These are phyloP conservation scores for Clohesyomyces aquaticus DNA, from an alignment of 495 filamentous ascomycete species.

Conservation along the genomic window DNA sequence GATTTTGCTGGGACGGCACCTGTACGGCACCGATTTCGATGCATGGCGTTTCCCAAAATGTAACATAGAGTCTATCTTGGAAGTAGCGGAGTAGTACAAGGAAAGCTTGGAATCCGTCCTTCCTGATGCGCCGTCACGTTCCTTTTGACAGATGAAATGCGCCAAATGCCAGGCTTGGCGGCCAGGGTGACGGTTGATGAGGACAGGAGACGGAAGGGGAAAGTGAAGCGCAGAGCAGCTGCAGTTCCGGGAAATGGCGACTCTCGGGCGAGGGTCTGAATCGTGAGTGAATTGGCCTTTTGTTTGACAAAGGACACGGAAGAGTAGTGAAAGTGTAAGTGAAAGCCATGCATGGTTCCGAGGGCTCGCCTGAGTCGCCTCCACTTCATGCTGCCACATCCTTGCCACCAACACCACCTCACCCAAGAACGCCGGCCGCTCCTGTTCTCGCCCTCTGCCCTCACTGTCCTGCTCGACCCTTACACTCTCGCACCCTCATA, in stretches of 20 bases:
- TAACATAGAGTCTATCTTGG: constrained; percentile 28
- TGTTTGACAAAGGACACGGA: constrained; percentile 6
- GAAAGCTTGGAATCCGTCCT: constrained; percentile 13
- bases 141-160: constrained; percentile 23
- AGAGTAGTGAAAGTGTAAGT: neutral
- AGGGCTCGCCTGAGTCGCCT: no score
- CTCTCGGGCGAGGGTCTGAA: no score
- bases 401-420: constrained; percentile 29
- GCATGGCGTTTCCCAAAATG: constrained; percentile 25
- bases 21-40: no score
- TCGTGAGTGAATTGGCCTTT: neutral
- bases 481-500: neutral
- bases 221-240: constrained; percentile 3
- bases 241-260: neutral
- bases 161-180: constrained; percentile 1
- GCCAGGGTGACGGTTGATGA: no score
- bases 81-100: constrained; percentile 2
- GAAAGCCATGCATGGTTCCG: constrained; percentile 11
- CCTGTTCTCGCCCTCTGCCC: no score
- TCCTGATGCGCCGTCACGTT: constrained; percentile 17
- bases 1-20: neutral
- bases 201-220: neutral
- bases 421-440: constrained; percentile 6
- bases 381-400: constrained; percentile 10
- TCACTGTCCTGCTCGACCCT: constrained; percentile 8